phyloP scores from a whole-genome alignment of 768 basidiomycete species.

The Tremella yokohamensis region DNA sequence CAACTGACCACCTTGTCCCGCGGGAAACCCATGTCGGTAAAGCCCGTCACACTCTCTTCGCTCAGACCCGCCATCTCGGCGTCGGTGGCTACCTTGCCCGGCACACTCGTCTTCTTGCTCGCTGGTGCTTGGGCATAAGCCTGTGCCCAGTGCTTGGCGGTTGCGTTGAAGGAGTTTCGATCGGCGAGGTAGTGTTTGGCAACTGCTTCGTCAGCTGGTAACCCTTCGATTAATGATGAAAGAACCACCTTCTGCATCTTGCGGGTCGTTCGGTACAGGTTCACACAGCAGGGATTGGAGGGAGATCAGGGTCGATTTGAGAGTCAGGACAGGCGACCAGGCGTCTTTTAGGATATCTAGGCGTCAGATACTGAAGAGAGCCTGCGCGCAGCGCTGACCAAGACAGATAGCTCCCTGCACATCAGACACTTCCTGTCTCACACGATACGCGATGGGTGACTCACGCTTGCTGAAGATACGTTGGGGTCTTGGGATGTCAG shows the following conservation, averaged over 20 bases:
- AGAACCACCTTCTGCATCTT: conserved; percentile 73
- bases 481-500: conserved; percentile 63
- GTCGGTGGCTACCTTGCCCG: conserved; percentile 40
- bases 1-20: conserved; percentile 75
- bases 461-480: conserved; percentile 74
- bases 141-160: conserved; percentile 89
- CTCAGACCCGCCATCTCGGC: conserved; percentile 76
- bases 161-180: conserved; percentile 80
- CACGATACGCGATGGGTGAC: conserved; percentile 12
- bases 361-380: not conserved
- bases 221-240: not conserved
- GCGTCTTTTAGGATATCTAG: conserved; percentile 60
- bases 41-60: conserved; percentile 75
- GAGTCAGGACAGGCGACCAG: conserved; percentile 63
- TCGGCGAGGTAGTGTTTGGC: conserved; percentile 94
- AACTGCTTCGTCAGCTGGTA: conserved; percentile 53
- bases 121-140: conserved; percentile 76
- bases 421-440: not conserved
- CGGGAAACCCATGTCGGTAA: conserved; percentile 77
- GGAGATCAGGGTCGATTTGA: conserved; percentile 93
- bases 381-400: conserved; percentile 57
- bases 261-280: conserved; percentile 92
- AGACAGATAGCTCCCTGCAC: conserved; percentile 80
- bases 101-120: conserved; percentile 38
- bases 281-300: conserved; percentile 88